A percentile compares a stretch with the other conserved stretches of the same genome.
These are phyloP conservation scores for Shiraia bambusicola DNA, from an alignment of 2,329 filamentous ascomycete species.

Conservation along the genomic window DNA sequence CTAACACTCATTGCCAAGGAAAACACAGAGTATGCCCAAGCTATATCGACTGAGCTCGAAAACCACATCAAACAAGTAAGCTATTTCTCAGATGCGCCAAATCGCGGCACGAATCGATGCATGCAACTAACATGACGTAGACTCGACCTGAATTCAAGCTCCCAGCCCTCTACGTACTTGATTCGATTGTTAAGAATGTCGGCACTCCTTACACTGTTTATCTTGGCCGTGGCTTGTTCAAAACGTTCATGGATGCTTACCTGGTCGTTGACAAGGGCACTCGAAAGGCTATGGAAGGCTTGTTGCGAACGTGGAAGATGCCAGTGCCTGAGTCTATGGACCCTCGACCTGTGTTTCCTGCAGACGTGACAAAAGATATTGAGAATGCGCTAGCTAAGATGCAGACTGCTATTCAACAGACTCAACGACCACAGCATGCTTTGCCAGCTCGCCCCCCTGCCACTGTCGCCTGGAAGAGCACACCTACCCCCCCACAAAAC, in stretches of 20 bases:
- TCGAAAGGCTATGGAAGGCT: slow-evolving; percentile 90
- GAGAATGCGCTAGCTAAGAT: slow-evolving; percentile 93
- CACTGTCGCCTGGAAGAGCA: slow-evolving; percentile 67
- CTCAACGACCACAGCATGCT: slow-evolving; percentile 46
- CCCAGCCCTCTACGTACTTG: slow-evolving; percentile 93
- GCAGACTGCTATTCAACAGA: slow-evolving; percentile 61
- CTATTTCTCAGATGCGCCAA: slow-evolving; percentile 19
- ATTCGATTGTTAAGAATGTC: slow-evolving; percentile 98
- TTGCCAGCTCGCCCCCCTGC: slow-evolving; percentile 44
- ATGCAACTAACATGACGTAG: slow-evolving; percentile 54
- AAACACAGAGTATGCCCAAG: slow-evolving; percentile 92
- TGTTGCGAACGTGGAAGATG: slow-evolving; percentile 98
- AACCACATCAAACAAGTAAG: slow-evolving; percentile 95
- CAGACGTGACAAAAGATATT: slow-evolving; percentile 84
- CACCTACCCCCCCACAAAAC: slow-evolving; percentile 68
- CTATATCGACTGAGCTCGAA: slow-evolving; percentile 86
- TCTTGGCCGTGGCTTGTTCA: slow-evolving; percentile 86
- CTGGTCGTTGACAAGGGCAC: slow-evolving; percentile 80
- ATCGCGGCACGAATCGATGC: background rate
- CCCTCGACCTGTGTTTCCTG: slow-evolving; percentile 85
- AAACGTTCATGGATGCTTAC: slow-evolving; percentile 96
- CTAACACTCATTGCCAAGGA: slow-evolving; percentile 96
- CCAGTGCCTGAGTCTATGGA: slow-evolving; percentile 92
- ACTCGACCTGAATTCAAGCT: slow-evolving; percentile 85
- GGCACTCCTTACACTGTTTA: slow-evolving; percentile 96